A percentile compares a stretch with the other conserved stretches of the same genome.
Conservation (phyloP, 2,329 filamentous ascomycete genomes). For the Colletotrichum scovillei region DNA sequence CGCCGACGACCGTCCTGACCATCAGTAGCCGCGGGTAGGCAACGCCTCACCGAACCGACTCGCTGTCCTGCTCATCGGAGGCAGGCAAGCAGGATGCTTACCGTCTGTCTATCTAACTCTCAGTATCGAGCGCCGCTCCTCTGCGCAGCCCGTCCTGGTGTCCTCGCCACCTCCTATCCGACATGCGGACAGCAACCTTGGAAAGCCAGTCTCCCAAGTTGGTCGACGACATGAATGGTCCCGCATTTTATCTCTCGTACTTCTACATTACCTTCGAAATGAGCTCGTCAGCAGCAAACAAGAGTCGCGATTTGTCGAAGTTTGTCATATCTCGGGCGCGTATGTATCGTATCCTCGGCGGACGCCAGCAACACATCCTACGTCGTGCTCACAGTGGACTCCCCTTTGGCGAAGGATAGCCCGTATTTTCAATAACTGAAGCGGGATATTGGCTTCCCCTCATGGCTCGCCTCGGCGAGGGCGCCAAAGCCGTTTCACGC, state of each 20-base stretch:
- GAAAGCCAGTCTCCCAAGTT: background rate
- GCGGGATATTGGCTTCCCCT: background rate
- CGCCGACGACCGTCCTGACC: background rate
- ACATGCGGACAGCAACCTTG: background rate
- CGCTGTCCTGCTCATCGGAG: no score
- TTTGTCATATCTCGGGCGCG: background rate
- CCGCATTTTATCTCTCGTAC: background rate
- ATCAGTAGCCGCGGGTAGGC: no score
- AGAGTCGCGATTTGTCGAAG: background rate
- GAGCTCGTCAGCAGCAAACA: background rate
- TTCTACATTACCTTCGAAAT: background rate
- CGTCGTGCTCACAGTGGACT: background rate
- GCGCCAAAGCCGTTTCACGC: background rate
- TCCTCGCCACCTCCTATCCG: slow-evolving; percentile 13
- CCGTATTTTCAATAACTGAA: background rate
- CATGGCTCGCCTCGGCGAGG: background rate
- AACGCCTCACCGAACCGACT: background rate
- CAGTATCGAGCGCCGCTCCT: background rate
- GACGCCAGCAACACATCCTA: background rate
- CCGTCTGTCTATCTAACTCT: background rate
- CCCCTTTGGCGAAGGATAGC: background rate
- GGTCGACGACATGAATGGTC: slow-evolving; percentile 2
- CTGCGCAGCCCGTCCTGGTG: background rate
- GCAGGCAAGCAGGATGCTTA: background rate
- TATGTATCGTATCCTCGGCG: background rate